phyloP scores from a whole-genome alignment of 192 early-diverging fungal species.

The Rhizophagus clarus region DNA sequence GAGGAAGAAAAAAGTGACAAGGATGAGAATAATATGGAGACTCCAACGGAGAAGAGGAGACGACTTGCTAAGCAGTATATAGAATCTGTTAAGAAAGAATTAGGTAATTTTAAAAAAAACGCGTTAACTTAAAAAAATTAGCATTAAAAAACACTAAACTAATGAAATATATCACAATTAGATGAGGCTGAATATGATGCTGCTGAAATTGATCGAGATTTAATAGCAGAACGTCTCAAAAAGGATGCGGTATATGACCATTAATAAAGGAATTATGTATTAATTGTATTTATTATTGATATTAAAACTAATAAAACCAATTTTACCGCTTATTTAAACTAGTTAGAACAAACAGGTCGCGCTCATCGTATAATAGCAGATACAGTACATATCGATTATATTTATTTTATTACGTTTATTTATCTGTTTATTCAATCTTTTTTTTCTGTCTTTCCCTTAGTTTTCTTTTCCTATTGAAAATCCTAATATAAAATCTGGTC shows the following conservation, averaged over 20 bases:
- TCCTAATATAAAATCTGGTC: conserved; percentile 49
- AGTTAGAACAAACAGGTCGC: conserved; percentile 59
- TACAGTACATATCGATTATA: conserved; percentile 29
- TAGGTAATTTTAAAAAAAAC: too few species aligned
- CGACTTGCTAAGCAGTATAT: conserved; percentile 94
- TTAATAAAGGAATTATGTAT: not conserved
- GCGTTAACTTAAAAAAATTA: not conserved
- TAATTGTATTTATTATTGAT: not conserved
- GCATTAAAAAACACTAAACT: not conserved
- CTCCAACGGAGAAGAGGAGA: conserved; percentile 90
- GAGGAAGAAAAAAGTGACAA: conserved; percentile 49
- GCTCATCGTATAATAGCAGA: conserved; percentile 62
- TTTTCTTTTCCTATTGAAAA: conserved; percentile 45
- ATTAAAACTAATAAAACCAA: not conserved
- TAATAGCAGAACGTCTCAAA: conserved; percentile 85
- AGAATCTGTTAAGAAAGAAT: conserved; percentile 68
- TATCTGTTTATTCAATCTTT: conserved; percentile 1
- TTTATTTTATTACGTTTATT: not conserved
- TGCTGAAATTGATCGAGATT: conserved; percentile 86
- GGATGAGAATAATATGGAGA: conserved; percentile 74
- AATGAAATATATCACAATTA: conserved; percentile 30
- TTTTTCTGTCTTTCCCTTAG: conserved; percentile 33
- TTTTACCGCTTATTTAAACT: not conserved
- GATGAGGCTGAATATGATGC: conserved; percentile 84
- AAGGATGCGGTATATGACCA: conserved; percentile 67